Evolutionary conservation across 257 asterid genomes (phyloP), one percentile per base, ranked within the genome.

Genomic region (Cruciata laevipes): DNA sequence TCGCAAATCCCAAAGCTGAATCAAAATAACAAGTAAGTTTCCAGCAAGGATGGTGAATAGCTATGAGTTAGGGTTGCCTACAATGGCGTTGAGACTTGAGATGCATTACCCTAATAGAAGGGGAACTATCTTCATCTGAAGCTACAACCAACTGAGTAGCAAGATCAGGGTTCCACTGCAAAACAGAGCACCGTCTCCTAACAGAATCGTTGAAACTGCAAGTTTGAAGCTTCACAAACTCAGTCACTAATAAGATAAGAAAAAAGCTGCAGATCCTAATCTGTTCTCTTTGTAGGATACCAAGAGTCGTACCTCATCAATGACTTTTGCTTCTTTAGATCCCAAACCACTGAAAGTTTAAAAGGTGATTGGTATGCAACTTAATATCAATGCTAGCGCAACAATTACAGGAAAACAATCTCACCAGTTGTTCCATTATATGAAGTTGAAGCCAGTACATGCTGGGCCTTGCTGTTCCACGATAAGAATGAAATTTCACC

Each of bases 1-100:
- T 79, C 99, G 82, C 97, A 94, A 80, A 79, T 94, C 99, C 99
- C 99, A 94, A 72, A 94, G 80, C 99, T 94, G 89, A 75, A 85
- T 68, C 68, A 68, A 71, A 65, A 71, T 66, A 70, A 21, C 63
- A 59, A 53, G 55, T 65, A 62, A 78, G 74, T 74, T 71, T 65
- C 74, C 77, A 56, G 60, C 17, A 27, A 40, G 23, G 30, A 25
- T 8, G 18, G 42, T n/a, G 21, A n/a, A 33, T 53, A 13, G 18
- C 52, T 44, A 33, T 33, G 12, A 42, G 51, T 42, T 42, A 42
- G 18, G 51, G 51, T 42, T 42, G 51, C 51, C 49, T 42, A 42
- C 11, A 18, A 11, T 42, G 17, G 51, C 5, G 51, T 42, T 42
- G 51, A 42, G 14, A 42, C 51, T 42, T 42, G 17, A 42, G 51